Evolutionary conservation across 2,329 filamentous ascomycete species (phyloP).

Genomic region (Penicillium digitatum): DNA sequence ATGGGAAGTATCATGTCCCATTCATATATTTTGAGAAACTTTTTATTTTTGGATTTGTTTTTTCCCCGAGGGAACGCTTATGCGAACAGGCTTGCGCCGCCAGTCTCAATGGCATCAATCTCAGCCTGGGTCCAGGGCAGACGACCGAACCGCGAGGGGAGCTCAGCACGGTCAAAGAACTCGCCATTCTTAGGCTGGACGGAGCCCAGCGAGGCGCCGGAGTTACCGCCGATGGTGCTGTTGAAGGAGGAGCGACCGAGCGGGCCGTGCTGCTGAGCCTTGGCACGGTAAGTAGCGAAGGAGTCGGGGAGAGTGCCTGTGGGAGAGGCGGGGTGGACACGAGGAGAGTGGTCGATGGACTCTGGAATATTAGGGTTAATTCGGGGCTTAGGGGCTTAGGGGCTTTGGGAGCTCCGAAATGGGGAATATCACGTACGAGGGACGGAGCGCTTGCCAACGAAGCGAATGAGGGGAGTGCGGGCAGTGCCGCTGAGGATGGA

Average conservation of each 20-base stretch:
- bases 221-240: slow-evolving; percentile 53
- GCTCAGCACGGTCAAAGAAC: slow-evolving; percentile 84
- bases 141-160: slow-evolving; percentile 78
- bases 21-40: slow-evolving; percentile 16
- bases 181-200: slow-evolving; percentile 67
- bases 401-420: background rate
- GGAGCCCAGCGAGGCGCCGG: slow-evolving; percentile 69
- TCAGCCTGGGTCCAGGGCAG: slow-evolving; percentile 70
- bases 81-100: slow-evolving; percentile 67
- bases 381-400: slow-evolving; percentile 4
- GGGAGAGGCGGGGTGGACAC: slow-evolving; percentile 57
- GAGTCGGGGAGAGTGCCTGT: slow-evolving; percentile 55
- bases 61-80: slow-evolving; percentile 26
- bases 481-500: slow-evolving; percentile 40
- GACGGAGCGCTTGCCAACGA: slow-evolving; percentile 46
- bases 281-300: slow-evolving; percentile 59
- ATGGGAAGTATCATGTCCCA: slow-evolving; percentile 20
- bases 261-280: slow-evolving; percentile 64
- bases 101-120: slow-evolving; percentile 94
- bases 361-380: slow-evolving; percentile 29
- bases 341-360: slow-evolving; percentile 52
- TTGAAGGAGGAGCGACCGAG: slow-evolving; percentile 42
- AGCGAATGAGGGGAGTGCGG: slow-evolving; percentile 49
- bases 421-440: slow-evolving; percentile 38
- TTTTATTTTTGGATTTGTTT: too few species aligned